phyloP scores from a whole-genome alignment of 371 early-diverging fungal species.

The Mucor circinelloides region DNA sequence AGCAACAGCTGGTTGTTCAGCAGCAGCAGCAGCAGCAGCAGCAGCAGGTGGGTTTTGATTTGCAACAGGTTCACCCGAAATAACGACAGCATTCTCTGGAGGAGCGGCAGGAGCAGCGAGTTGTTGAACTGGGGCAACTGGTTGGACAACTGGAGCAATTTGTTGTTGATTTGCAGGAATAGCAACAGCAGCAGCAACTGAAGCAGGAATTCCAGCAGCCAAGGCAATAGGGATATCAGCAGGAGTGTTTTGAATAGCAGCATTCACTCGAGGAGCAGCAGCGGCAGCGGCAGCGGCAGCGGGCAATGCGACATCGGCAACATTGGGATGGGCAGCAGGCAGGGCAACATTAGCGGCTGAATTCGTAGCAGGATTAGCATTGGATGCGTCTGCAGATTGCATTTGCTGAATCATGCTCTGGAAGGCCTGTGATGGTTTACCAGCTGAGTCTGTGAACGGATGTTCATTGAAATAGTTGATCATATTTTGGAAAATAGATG shows the following conservation, averaged over 20 bases:
- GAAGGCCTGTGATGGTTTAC: neutral
- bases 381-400: neutral
- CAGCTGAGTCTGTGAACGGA: neutral
- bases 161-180: neutral
- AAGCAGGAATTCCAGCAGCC: slow-evolving; percentile 7
- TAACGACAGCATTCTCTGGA: neutral
- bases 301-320: neutral
- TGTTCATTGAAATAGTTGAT: neutral
- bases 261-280: too few species aligned
- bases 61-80: neutral
- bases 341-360: neutral
- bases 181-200: slow-evolving; percentile 11
- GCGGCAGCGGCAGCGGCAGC: neutral
- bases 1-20: neutral
- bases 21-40: neutral
- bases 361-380: slow-evolving; percentile 1
- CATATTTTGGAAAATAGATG: neutral
- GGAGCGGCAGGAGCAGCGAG: neutral
- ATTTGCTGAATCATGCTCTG: neutral
- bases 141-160: neutral
- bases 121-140: neutral
- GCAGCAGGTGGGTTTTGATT: neutral
- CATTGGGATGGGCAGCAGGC: neutral
- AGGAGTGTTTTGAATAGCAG: neutral
- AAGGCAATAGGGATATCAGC: slow-evolving; percentile 8